Conservation (phyloP, 1,284 basidiomycete genomes). For the Porogramme epimiltina region DNA sequence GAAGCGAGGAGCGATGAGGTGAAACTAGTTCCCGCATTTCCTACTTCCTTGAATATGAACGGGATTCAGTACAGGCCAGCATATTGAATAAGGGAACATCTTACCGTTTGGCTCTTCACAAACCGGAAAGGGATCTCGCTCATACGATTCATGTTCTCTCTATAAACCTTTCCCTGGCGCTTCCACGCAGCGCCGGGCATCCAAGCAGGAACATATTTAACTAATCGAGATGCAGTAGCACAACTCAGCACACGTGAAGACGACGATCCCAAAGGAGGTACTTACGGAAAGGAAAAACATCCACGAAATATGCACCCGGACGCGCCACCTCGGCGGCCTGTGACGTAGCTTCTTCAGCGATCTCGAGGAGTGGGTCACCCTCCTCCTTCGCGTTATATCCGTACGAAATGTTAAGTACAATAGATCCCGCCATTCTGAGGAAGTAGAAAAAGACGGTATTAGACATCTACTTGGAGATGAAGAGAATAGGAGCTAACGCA, state of each 20-base stretch:
- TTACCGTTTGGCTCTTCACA: constrained; percentile 63
- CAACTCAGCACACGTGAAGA: constrained; percentile 50
- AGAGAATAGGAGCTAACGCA: no score
- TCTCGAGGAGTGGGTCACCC: constrained; percentile 58
- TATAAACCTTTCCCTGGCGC: constrained; percentile 51
- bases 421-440: constrained; percentile 54
- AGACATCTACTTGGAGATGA: no score
- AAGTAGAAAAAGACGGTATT: no score
- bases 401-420: constrained; percentile 61
- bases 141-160: constrained; percentile 49
- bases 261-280: constrained; percentile 36
- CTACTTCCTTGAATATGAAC: constrained; percentile 13
- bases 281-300: constrained; percentile 34
- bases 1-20: constrained; percentile 18
- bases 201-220: constrained; percentile 63
- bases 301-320: constrained; percentile 36
- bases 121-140: constrained; percentile 57
- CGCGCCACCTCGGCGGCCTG: constrained; percentile 60
- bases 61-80: not conserved
- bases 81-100: constrained; percentile 5
- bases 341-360: constrained; percentile 56
- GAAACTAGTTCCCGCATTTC: constrained; percentile 11
- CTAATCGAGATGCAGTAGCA: constrained; percentile 41
- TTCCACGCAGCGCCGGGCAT: constrained; percentile 66
- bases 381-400: constrained; percentile 60